A percentile compares a stretch with the other conserved stretches of the same genome.
These are phyloP conservation scores for Aquilaria sinensis DNA, from an alignment of 345 rosid genomes.

Conservation along the genomic window DNA sequence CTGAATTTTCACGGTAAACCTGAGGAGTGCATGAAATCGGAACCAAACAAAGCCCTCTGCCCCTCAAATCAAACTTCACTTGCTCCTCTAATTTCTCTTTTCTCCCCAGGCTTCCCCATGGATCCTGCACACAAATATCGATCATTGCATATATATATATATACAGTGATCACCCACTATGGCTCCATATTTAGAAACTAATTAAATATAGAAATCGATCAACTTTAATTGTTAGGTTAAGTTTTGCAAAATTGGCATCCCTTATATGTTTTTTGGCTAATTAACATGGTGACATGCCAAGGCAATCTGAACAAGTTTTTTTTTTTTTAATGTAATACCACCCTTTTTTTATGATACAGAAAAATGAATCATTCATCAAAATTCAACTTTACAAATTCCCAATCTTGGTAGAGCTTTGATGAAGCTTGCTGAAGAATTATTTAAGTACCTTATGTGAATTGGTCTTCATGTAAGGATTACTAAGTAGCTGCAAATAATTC, in stretches of 20 bases:
- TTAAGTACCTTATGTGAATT: slow-evolving; percentile 49
- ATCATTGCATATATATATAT: not conserved
- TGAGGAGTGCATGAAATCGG: slow-evolving; percentile 64
- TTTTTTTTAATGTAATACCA: no score
- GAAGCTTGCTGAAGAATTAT: no score
- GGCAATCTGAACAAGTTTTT: no score
- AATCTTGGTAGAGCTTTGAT: no score
- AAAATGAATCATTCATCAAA: no score
- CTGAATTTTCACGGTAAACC: slow-evolving; percentile 53
- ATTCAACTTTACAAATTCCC: no score
- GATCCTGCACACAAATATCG: slow-evolving; percentile 37
- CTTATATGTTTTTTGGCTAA: no score
- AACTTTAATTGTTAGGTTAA: no score
- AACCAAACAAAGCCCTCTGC: slow-evolving; percentile 83
- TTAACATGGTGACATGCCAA: no score
- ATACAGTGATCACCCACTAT: not conserved
- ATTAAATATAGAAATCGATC: not conserved
- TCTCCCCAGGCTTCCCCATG: slow-evolving; percentile 63
- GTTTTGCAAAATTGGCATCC: no score
- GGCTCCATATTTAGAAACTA: not conserved
- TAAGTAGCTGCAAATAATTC: slow-evolving; percentile 45
- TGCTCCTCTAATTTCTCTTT: slow-evolving; percentile 40
- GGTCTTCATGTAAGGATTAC: slow-evolving; percentile 74
- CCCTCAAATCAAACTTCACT: slow-evolving; percentile 43
- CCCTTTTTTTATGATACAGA: no score